These are phyloP conservation scores for Lachnellula hyalina DNA, from an alignment of 2,329 filamentous ascomycete genomes.

Conservation along the genomic window DNA sequence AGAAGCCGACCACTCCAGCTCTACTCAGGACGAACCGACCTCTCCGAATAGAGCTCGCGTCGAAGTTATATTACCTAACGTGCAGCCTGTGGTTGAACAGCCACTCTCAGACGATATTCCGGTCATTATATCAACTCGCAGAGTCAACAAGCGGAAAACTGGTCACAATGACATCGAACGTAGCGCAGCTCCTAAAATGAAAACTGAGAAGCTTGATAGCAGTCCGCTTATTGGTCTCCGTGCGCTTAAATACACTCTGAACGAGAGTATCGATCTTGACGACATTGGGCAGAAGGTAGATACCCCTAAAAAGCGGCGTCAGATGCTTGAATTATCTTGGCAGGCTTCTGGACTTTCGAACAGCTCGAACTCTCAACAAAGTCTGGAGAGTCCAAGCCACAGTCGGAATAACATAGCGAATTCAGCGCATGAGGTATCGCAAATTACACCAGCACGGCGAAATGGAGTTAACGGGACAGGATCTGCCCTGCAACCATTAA, in stretches of 20 bases:
- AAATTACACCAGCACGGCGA: background rate
- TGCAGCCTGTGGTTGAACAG: background rate
- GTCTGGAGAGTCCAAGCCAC: background rate
- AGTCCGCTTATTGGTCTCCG: conserved; percentile 25
- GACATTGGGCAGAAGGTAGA: conserved; percentile 31
- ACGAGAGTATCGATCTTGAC: conserved; percentile 33
- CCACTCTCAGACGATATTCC: conserved; percentile 17
- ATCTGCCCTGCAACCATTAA: conserved; percentile 23
- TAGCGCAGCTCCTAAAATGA: conserved; percentile 20
- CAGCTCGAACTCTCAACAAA: background rate
- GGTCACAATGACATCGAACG: conserved; percentile 2
- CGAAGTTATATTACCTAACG: background rate
- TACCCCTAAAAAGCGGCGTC: conserved; percentile 31
- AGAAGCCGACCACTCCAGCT: conserved; percentile 21
- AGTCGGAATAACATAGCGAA: background rate
- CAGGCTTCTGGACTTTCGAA: conserved; percentile 5
- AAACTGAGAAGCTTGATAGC: conserved; percentile 24
- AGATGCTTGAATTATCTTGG: conserved; percentile 5
- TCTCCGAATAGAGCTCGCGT: background rate
- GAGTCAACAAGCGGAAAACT: conserved; percentile 26
- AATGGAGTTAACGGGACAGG: background rate
- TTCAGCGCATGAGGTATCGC: background rate
- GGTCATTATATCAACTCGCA: conserved; percentile 22
- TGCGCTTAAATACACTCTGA: conserved; percentile 8
- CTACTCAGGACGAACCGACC: conserved; percentile 20